These are phyloP conservation scores for Dryas octopetala DNA, from an alignment of 306 rosid species.

Conservation along the genomic window DNA sequence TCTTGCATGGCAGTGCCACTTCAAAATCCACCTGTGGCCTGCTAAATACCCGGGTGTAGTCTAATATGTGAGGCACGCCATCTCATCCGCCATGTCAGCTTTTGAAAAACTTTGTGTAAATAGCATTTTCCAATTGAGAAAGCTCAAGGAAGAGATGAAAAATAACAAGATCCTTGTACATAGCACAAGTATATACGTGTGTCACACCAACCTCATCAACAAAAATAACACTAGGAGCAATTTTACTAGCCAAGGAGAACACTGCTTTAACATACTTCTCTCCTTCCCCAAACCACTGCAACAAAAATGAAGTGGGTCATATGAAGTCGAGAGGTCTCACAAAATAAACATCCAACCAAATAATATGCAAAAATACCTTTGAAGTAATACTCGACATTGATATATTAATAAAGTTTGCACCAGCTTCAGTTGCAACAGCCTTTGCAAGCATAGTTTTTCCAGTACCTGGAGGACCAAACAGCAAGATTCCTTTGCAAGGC, in stretches of 20 bases:
- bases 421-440: slow-evolving; percentile 99
- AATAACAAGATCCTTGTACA: background rate
- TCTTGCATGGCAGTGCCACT: slow-evolving; percentile 1
- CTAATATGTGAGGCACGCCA: background rate
- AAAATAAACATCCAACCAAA: background rate
- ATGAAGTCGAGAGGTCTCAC: slow-evolving; percentile 5
- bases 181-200: background rate
- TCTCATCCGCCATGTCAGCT: background rate
- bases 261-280: slow-evolving; percentile 95
- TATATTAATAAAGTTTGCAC: slow-evolving; percentile 93
- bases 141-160: background rate
- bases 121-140: background rate
- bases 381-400: slow-evolving; percentile 97
- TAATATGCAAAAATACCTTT: slow-evolving; percentile 49
- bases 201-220: slow-evolving; percentile 83
- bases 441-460: slow-evolving; percentile 99
- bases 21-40: background rate
- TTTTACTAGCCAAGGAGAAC: slow-evolving; percentile 94
- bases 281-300: slow-evolving; percentile 99
- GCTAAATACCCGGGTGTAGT: background rate
- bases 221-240: slow-evolving; percentile 92
- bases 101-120: background rate
- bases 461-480: slow-evolving; percentile 97
- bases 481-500: slow-evolving; percentile 98
- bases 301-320: slow-evolving; percentile 25